Evolutionary conservation across 176 grass and related monocot genomes (phyloP).

Genomic region (Ananas comosus): DNA sequence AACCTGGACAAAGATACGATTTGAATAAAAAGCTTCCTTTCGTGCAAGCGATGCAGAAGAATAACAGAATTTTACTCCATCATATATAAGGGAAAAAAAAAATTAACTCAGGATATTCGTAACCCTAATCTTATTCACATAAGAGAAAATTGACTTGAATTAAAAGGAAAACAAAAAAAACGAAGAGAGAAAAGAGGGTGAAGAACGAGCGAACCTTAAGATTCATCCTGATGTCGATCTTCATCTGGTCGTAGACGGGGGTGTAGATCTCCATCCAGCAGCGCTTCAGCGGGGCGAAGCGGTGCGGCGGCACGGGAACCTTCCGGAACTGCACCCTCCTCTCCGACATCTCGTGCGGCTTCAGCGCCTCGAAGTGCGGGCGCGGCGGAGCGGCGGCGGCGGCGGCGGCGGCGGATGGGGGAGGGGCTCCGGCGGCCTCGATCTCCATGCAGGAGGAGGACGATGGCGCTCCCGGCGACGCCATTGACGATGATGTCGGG

Average conservation of each 20-base stretch:
- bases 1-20: no score
- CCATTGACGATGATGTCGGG: not conserved
- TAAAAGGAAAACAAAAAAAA: not conserved
- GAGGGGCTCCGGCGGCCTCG: not conserved
- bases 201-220: conserved; percentile 43
- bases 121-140: not conserved
- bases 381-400: not conserved
- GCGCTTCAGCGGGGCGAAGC: conserved; percentile 46
- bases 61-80: no score
- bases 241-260: conserved; percentile 75
- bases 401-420: not conserved
- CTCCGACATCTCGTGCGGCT: conserved; percentile 66
- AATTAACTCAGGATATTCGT: no score
- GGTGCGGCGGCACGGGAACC: conserved; percentile 39
- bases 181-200: not conserved
- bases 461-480: not conserved
- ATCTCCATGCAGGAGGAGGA: not conserved
- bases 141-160: not conserved
- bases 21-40: no score
- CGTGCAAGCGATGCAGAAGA: no score
- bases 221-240: conserved; percentile 90
- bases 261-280: conserved; percentile 72
- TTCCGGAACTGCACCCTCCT: conserved; percentile 55
- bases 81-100: no score
- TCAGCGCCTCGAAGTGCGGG: conserved; percentile 56